Evolutionary conservation across 1,139 yeast species (phyloP).

Genomic region (Debaryomyces sp.): DNA sequence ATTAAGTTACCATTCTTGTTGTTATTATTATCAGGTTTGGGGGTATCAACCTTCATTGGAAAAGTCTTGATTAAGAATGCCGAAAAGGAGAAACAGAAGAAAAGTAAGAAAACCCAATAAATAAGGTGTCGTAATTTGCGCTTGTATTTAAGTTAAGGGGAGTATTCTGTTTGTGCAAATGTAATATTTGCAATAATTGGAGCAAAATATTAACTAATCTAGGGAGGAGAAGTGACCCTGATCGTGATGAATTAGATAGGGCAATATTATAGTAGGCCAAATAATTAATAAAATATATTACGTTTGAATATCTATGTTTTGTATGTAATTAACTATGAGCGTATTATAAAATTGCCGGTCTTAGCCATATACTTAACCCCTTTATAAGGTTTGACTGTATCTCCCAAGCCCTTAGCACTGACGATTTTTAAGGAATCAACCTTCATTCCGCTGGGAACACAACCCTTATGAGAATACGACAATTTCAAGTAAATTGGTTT

Average conservation of each 20-base stretch:
- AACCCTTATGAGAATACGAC: slow-evolving; percentile 65
- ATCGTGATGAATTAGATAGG: background rate
- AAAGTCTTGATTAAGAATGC: slow-evolving; percentile 57
- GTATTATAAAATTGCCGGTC: slow-evolving; percentile 60
- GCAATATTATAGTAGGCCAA: slow-evolving; percentile 1
- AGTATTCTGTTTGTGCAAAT: background rate
- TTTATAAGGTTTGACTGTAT: slow-evolving; percentile 77
- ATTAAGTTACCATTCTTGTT: slow-evolving; percentile 74
- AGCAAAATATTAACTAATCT: slow-evolving; percentile 6
- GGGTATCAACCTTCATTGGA: slow-evolving; percentile 71
- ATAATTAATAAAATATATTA: slow-evolving; percentile 1
- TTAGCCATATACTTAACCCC: slow-evolving; percentile 84
- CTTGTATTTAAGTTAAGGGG: background rate
- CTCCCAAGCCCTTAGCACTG: slow-evolving; percentile 60
- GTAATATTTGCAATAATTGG: background rate
- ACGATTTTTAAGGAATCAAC: slow-evolving; percentile 67
- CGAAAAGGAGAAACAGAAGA: slow-evolving; percentile 48
- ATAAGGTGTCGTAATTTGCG: background rate
- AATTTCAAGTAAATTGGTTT: slow-evolving; percentile 59
- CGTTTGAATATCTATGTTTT: background rate
- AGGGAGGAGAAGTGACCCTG: slow-evolving; percentile 9
- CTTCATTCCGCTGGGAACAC: slow-evolving; percentile 73
- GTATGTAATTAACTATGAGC: slow-evolving; percentile 24
- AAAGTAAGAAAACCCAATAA: slow-evolving; percentile 49
- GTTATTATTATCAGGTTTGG: slow-evolving; percentile 60